phyloP scores from a whole-genome alignment of 345 rosid species.

The Gossypium raimondii region DNA sequence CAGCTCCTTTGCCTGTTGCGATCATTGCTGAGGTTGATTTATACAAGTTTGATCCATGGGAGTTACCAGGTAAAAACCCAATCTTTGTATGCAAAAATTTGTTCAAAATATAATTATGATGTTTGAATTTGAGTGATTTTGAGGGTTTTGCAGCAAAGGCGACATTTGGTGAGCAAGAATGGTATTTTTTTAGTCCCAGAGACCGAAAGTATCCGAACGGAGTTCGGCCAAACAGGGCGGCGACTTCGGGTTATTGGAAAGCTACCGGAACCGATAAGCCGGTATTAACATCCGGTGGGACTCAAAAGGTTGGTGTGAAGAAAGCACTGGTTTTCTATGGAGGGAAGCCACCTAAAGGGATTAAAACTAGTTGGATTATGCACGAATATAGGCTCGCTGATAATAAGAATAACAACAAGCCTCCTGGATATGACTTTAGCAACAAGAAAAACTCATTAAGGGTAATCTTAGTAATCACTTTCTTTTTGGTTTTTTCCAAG shows the following conservation, averaged over 20 bases:
- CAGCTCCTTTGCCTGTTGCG: conserved; percentile 75
- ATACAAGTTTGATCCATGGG: conserved; percentile 98
- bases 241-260: conserved; percentile 99
- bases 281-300: conserved; percentile 54
- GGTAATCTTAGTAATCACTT: conserved; percentile 34
- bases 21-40: conserved; percentile 90
- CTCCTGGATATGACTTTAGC: conserved; percentile 54
- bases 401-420: conserved; percentile 45
- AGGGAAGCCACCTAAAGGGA: conserved; percentile 98
- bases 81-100: neutral
- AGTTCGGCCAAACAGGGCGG: conserved; percentile 91
- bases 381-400: conserved; percentile 86
- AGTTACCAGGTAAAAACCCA: conserved; percentile 62
- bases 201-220: conserved; percentile 97
- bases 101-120: neutral
- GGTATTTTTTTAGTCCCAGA: conserved; percentile 96
- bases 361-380: conserved; percentile 99
- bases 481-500: neutral
- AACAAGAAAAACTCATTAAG: conserved; percentile 82
- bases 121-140: neutral
- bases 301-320: conserved; percentile 80
- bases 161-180: conserved; percentile 88
- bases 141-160: conserved; percentile 57
- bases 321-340: conserved; percentile 89
- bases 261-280: conserved; percentile 99